A percentile compares a stretch with the other conserved stretches of the same genome.
These are phyloP conservation scores for Ustilago tritici DNA, from an alignment of 1,284 basidiomycete genomes.

Conservation along the genomic window DNA sequence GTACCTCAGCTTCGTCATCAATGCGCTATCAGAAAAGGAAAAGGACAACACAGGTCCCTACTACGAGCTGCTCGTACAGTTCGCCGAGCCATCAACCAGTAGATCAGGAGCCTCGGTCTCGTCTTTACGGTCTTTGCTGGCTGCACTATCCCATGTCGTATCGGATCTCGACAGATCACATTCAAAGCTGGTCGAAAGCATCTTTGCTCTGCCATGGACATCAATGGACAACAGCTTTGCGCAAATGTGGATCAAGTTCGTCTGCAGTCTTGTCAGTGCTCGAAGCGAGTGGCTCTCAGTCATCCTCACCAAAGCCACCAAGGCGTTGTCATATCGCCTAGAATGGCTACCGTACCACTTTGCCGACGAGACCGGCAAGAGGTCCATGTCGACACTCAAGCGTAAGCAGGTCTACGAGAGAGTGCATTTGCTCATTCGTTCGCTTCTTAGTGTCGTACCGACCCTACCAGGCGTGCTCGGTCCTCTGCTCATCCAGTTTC, in stretches of 20 bases:
- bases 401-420: conserved; percentile 86
- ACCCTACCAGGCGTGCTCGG: conserved; percentile 73
- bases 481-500: conserved; percentile 83
- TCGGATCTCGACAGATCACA: conserved; percentile 82
- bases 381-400: conserved; percentile 39
- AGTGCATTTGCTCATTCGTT: conserved; percentile 84
- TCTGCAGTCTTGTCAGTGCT: conserved; percentile 92
- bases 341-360: conserved; percentile 51
- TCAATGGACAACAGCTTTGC: conserved; percentile 78
- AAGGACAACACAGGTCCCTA: conserved; percentile 71
- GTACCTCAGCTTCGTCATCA: conserved; percentile 85
- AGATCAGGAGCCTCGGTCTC: conserved; percentile 46
- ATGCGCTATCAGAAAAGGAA: conserved; percentile 81
- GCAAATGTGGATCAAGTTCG: conserved; percentile 75
- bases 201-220: conserved; percentile 90
- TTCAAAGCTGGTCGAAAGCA: conserved; percentile 84
- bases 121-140: conserved; percentile 70
- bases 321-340: conserved; percentile 75
- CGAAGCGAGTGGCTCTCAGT: conserved; percentile 89
- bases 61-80: conserved; percentile 74
- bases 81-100: conserved; percentile 61
- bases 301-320: conserved; percentile 83
- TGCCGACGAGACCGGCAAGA: conserved; percentile 38
- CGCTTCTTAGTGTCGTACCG: conserved; percentile 85
- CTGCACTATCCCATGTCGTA: conserved; percentile 73